Base-by-base conservation (phyloP, 495 filamentous ascomycete species). In the Penicilliopsis zonata region DNA sequence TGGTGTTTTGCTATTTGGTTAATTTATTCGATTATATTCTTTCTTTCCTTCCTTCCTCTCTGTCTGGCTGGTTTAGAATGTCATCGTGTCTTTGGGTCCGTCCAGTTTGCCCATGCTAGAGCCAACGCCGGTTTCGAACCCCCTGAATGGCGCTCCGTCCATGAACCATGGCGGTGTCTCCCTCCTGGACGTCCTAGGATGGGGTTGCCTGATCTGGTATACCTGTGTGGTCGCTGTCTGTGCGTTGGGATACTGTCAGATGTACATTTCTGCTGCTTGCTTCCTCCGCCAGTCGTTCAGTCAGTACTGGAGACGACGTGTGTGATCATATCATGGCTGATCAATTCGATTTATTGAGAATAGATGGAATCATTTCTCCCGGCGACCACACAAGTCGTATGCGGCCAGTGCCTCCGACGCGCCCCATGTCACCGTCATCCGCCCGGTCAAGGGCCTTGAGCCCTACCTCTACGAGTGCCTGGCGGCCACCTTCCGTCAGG, bases 371-470 rank as follows among this genome's bases (percentile, higher is more conserved):
- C 47, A 65, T 39, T 69, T 61, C 42, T 47, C 56, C 5, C 50
- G 40, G 38, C 52, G 40, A 34, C 64, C 63, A 31, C 49, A 44
- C 18, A 43, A 34, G 22, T 54, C 63, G 15, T 27, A 42, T 13
- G 52, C 60, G 10, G 38, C 45, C 24, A 51, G 43, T 9, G 20
- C 46, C 15, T 22, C 47, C 2, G 36, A 56, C 18, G 53, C 76
- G 9, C 86, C 86, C n/a, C 82, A 86, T 59, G 67, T 98, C 44
- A 94, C 87, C 18, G 72, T 92, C 36, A 85, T 99, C 38, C 82
- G 92, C 3, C 92, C 92, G 0, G 75, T 92, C 35, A 95, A 94
- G 57, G 92, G 88, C 36, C 70, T 93, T 26, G 92, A 99, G 46
- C 78, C 82, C 1, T 70, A 79, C 44, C 76, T 96, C 16, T 94